A percentile compares a stretch with the other conserved stretches of the same genome.
These are phyloP conservation scores for Cladosporium phlei DNA, from an alignment of 2,329 filamentous ascomycete genomes.

Conservation along the genomic window DNA sequence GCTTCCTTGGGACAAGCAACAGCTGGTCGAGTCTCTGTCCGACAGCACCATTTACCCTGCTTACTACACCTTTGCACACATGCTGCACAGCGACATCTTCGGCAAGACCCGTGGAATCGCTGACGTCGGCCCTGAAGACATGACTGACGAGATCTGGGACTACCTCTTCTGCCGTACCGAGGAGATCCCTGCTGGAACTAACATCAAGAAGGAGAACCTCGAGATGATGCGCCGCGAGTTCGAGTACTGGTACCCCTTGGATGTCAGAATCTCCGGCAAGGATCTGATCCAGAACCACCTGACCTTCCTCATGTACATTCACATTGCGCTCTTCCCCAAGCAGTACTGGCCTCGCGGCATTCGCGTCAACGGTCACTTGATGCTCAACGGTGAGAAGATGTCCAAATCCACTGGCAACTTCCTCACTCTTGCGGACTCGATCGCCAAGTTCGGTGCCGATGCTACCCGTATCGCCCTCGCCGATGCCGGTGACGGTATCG, in stretches of 20 bases:
- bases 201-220: conserved; percentile 69
- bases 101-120: conserved; percentile 66
- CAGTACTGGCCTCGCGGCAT: conserved; percentile 86
- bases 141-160: conserved; percentile 95
- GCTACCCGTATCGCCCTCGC: conserved; percentile 86
- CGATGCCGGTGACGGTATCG: conserved; percentile 88
- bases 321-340: conserved; percentile 79
- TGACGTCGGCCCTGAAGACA: conserved; percentile 73
- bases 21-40: conserved; percentile 86
- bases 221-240: conserved; percentile 84
- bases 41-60: conserved; percentile 92
- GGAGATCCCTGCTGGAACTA: conserved; percentile 54
- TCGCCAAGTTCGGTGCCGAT: conserved; percentile 91
- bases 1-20: conserved; percentile 86
- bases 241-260: conserved; percentile 94
- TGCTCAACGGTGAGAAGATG: conserved; percentile 98
- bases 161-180: conserved; percentile 82
- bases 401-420: conserved; percentile 97
- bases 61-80: conserved; percentile 56
- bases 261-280: conserved; percentile 84
- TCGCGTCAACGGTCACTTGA: conserved; percentile 85
- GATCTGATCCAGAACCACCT: conserved; percentile 92
- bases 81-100: conserved; percentile 74
- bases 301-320: conserved; percentile 93
- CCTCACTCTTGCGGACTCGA: conserved; percentile 79